Percentiles rank a stretch among this genome's conserved stretches.
Evolutionary conservation across 2,329 filamentous ascomycete species (phyloP).

Genomic region (Penicillium sp.): DNA sequence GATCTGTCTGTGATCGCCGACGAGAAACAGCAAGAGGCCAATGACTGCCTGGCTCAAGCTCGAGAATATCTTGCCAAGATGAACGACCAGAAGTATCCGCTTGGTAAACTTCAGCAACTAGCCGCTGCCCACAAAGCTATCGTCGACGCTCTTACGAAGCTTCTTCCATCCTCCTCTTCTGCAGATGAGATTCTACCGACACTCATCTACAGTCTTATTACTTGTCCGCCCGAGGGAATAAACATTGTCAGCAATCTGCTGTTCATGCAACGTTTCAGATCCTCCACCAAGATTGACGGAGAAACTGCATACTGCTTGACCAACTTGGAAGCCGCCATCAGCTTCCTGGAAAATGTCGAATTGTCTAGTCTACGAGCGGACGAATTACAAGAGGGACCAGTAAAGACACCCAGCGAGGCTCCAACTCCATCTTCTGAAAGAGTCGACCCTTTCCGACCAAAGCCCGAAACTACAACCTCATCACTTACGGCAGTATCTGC

Average conservation of each 20-base stretch:
- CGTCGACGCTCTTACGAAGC: conserved; percentile 76
- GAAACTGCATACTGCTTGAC: conserved; percentile 96
- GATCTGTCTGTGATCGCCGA: conserved; percentile 59
- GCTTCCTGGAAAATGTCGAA: conserved; percentile 93
- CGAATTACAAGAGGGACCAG: conserved; percentile 70
- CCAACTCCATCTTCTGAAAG: conserved; percentile 32
- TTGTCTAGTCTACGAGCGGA: conserved; percentile 83
- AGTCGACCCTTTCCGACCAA: conserved; percentile 30
- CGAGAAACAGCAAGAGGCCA: conserved; percentile 68
- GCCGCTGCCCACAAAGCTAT: conserved; percentile 91
- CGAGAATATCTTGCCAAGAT: conserved; percentile 74
- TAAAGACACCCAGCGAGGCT: conserved; percentile 54
- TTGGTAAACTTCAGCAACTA: conserved; percentile 87
- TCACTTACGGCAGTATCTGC: conserved; percentile 36
- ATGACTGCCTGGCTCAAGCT: conserved; percentile 71
- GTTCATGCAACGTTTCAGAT: conserved; percentile 91
- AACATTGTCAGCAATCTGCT: conserved; percentile 92
- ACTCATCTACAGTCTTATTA: conserved; percentile 94
- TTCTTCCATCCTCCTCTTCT: conserved; percentile 75
- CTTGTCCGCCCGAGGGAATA: conserved; percentile 79
- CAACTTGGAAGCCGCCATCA: conserved; percentile 91
- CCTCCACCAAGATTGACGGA: conserved; percentile 82
- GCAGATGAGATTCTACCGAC: conserved; percentile 97
- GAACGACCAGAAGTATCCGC: conserved; percentile 82
- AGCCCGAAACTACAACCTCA: conserved; percentile 32